phyloP scores from a whole-genome alignment of 1,139 yeast genomes.

The Hemisphaericaspora subhashii region DNA sequence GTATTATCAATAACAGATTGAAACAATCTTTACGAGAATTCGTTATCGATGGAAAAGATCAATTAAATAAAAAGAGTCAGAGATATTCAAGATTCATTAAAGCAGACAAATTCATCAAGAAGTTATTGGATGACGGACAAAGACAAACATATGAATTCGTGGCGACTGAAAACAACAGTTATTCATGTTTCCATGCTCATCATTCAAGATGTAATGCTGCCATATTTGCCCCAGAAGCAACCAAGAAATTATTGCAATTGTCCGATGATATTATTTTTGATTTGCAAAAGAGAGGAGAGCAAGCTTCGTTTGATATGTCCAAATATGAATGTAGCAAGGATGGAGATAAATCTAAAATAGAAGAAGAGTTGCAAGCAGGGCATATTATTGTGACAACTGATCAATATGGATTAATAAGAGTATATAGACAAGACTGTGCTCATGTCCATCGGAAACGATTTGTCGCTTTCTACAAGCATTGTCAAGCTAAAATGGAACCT shows the following conservation, averaged over 20 bases:
- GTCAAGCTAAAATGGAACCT: constrained; percentile 5
- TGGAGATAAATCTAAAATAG: constrained; percentile 21
- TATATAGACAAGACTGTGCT: constrained; percentile 79
- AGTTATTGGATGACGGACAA: constrained; percentile 25
- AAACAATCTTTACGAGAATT: constrained; percentile 36
- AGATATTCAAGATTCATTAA: constrained; percentile 32
- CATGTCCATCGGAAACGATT: constrained; percentile 32
- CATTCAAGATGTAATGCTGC: constrained; percentile 74
- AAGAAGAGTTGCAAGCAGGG: constrained; percentile 22
- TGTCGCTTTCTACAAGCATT: constrained; percentile 16
- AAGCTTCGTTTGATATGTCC: constrained; percentile 11
- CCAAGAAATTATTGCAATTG: constrained; percentile 62
- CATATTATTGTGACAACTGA: constrained; percentile 76
- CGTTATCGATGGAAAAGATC: constrained; percentile 31
- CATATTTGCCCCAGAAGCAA: constrained; percentile 72
- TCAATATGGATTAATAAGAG: constrained; percentile 67
- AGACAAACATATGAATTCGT: constrained; percentile 27
- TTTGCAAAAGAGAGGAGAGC: constrained; percentile 35
- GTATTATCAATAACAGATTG: constrained; percentile 40
- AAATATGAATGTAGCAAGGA: constrained; percentile 14
- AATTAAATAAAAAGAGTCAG: constrained; percentile 11
- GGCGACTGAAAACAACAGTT: constrained; percentile 51
- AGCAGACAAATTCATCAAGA: constrained; percentile 34
- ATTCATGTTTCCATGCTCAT: constrained; percentile 77
- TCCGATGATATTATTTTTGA: constrained; percentile 82